Percentiles rank a stretch among this genome's conserved stretches.
Conservation (phyloP, 495 filamentous ascomycete species). For the Immersiella caudata region DNA sequence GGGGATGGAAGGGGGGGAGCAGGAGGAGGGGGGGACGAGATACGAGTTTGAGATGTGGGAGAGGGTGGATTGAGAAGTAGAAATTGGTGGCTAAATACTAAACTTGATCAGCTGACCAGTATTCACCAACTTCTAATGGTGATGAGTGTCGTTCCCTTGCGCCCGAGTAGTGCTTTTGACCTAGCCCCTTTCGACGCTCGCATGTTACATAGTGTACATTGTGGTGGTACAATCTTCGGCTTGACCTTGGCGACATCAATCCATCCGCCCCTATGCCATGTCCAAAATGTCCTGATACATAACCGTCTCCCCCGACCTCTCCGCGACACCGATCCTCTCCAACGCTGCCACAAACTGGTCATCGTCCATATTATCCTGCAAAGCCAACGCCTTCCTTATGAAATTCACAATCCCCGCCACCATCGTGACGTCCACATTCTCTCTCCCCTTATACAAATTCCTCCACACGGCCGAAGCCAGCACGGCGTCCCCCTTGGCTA, state of each 20-base stretch:
- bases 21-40: conserved; percentile 59
- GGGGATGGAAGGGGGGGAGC: conserved; percentile 50
- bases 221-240: background rate
- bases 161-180: background rate
- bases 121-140: background rate
- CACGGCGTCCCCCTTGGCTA: conserved; percentile 81
- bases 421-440: conserved; percentile 69
- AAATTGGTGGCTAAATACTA: background rate
- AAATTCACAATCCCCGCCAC: conserved; percentile 78
- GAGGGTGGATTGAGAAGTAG: conserved; percentile 37
- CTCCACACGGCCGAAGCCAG: conserved; percentile 89
- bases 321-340: conserved; percentile 21
- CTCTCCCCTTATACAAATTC: conserved; percentile 80
- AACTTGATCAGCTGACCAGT: too few relatives aligned
- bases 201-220: background rate
- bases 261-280: background rate
- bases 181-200: background rate
- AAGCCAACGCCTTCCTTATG: conserved; percentile 67
- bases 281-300: background rate
- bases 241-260: background rate
- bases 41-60: conserved; percentile 72
- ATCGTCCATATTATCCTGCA: conserved; percentile 66
- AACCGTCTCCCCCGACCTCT: conserved; percentile 35
- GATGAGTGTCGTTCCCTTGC: background rate
- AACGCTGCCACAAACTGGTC: conserved; percentile 26